Evolutionary conservation across 176 grass and related monocot genomes (phyloP), one percentile per base, ranked within the genome.

Genomic region (barley (Hordeum vulgare)): DNA sequence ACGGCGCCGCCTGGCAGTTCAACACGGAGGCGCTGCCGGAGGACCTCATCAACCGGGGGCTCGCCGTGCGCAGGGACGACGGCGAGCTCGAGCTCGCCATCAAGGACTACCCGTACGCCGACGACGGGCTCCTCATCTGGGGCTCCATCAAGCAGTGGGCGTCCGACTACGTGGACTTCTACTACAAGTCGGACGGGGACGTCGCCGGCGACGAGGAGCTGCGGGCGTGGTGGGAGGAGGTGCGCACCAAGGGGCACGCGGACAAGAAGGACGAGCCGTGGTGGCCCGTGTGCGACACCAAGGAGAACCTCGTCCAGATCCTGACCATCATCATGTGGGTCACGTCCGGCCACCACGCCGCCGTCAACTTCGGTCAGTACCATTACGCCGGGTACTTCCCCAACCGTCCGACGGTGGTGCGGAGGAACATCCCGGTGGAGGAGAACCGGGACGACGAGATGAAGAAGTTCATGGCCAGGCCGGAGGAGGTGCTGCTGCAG

Each of bases 211-310:
- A 97, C 71, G 2, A 74, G 17, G 92, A 97, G 85, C 78, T 94
- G 40, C 88, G 77, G 78, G 88, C 73, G 20, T 97, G 89, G 90
- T 94, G 95, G 95, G 75, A 86, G 12, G 95, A 97, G 76, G 91
- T 94, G 42, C 86, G 90, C 58, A 97, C 87, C 66, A 81, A 88
- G 78, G 95, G 92, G 4, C 95, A 94, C 83, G 95, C 49, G 7
- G 92, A 97, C 86, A 97, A 97, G 92, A 94, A 94, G 83, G 81
- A 93, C 70, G 95, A 97, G 92, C 88, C 92, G 21, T 93, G 92
- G 95, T 97, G 92, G 95, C 95, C 95, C 7, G 64, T 53, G 47
- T 71, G 92, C 0, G 76, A 92, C 75, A 66, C 69, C 8, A 56
- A 25, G 4, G 90, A 89, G 18, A 80, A 80, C 42, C 85, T 94